Base-by-base conservation (phyloP, 2,329 filamentous ascomycete genomes). In the Xylariaceae sp. region DNA sequence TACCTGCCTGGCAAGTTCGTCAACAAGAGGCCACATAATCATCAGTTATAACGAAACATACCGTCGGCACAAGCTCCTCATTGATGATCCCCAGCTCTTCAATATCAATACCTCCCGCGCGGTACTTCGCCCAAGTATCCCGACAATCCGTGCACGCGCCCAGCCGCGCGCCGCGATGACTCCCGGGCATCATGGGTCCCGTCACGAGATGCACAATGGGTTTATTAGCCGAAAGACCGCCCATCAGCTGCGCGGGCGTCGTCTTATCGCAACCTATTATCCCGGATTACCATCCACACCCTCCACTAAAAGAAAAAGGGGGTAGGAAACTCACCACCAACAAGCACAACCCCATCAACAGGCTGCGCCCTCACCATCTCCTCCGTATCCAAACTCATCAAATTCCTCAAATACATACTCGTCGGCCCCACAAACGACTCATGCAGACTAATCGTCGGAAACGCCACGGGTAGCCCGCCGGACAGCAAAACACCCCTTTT, bases 341-440 rank as follows among this genome's bases (percentile, higher is more conserved):
- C 86, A 64, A 88, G 77, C 11, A 88, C 79, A 8, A 84, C 83
- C 0, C 85, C 83, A 72, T 91, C 88, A 13, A 88, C 78, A 0
- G 88, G 88, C 71, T 90, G 88, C 0, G 87, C 87, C 49, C 77
- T 77, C 56, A 90, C 85, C 88, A 90, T 90, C 75, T 90, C 88
- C 71, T 90, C 88, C 0, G 88, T 90, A 68, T 90, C 88, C 85
- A 90, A 89, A 64, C 84, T 87, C 88, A 91, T 90, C 58, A 90
- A 68, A 64, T 90, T 90, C 37, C 88, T 74, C 52, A 90, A 69
- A 57, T 85, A 90, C 88, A 91, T 90, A 74, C 87, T 89, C 3
- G 88, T 90, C 2, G 88, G 88, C 50, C 80, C 77, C 0, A 87
- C 79, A 69, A 91, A 90, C 2, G 78, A 81, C 76, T 90, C 88